Base-by-base conservation (phyloP, 805 yeast species). In the Wickerhamomyces alni region DNA sequence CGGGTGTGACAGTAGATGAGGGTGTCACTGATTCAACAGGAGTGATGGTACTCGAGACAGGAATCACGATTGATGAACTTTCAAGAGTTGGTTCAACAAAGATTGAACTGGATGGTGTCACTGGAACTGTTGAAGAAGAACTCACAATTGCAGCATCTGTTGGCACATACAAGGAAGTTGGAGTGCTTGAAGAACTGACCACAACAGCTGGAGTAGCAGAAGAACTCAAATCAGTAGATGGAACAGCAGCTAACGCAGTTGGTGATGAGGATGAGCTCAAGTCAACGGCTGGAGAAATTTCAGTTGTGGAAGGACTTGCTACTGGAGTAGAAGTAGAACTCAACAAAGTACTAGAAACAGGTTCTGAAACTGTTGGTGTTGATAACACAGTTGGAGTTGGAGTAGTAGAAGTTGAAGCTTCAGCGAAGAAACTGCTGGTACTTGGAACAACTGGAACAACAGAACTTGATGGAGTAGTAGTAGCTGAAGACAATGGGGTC, bases 341-440 rank as follows among this genome's bases (percentile, higher is more conserved):
- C n/a, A n/a, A n/a, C n/a, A n/a, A n/a, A n/a, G n/a, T n/a, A n/a
- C n/a, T n/a, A n/a, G n/a, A n/a, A 21, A 21, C 6, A 7, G 24
- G 24, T 21, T 6, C 24, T 7, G 9, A 9, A 21, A 6, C 24
- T 15, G 5, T 26, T 26, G 33, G 7, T 5, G 34, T 12, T 35
- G 41, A 17, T 17, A 30, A 13, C 27, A 33, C 16, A 33, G 38
- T 31, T 27, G 38, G 15, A 12, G 35, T 40, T 25, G 40, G 7
- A 16, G 37, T 30, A 6, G 35, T 5, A 11, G 35, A 12, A 16
- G 46, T 31, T 4, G 34, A 8, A 13, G 41, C 16, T 11, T 17
- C 29, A 15, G 33, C 40, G 3, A 25, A 37, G 19, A 33, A 33
- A 9, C 24, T 21, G 9, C 24, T 21, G 6, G 24, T 21, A 21